phyloP scores from a whole-genome alignment of 352 stramenopile genomes.

The Phytophthora kernoviae region DNA sequence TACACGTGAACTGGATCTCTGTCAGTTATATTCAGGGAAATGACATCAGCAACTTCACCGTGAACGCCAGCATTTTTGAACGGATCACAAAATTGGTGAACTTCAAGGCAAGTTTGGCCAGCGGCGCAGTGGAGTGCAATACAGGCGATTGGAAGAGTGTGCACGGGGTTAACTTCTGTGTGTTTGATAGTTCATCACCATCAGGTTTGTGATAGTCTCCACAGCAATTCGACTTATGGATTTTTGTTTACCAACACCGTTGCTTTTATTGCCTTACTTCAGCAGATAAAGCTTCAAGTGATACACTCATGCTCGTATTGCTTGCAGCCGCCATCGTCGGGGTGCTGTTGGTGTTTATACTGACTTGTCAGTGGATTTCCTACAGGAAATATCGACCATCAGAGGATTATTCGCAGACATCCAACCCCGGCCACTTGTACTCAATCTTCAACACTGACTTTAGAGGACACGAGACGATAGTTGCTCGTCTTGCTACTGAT shows the following conservation, averaged over 20 bases:
- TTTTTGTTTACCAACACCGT: background rate
- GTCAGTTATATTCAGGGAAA: constrained; percentile 38
- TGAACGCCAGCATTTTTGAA: constrained; percentile 25
- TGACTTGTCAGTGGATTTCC: constrained; percentile 24
- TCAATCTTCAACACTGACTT: constrained; percentile 30
- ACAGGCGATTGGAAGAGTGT: constrained; percentile 28
- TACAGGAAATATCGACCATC: constrained; percentile 22
- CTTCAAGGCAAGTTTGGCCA: constrained; percentile 24
- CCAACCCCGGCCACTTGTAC: constrained; percentile 17
- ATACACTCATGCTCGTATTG: constrained; percentile 23
- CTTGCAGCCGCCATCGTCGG: constrained; percentile 32
- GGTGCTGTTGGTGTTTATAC: constrained; percentile 26
- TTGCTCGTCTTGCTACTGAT: constrained; percentile 34
- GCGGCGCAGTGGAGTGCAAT: constrained; percentile 11
- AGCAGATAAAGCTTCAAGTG: constrained; percentile 6
- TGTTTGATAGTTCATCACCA: constrained; percentile 7
- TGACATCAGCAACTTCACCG: constrained; percentile 30
- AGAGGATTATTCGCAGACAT: constrained; percentile 12
- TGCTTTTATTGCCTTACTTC: background rate
- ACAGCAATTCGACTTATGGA: background rate
- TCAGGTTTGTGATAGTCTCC: constrained; percentile 16
- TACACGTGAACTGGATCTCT: background rate
- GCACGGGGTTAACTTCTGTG: constrained; percentile 34
- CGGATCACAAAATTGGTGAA: constrained; percentile 24
- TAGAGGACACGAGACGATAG: constrained; percentile 32